Conservation (phyloP, 805 yeast species). For the Schwanniomyces occidentalis region DNA sequence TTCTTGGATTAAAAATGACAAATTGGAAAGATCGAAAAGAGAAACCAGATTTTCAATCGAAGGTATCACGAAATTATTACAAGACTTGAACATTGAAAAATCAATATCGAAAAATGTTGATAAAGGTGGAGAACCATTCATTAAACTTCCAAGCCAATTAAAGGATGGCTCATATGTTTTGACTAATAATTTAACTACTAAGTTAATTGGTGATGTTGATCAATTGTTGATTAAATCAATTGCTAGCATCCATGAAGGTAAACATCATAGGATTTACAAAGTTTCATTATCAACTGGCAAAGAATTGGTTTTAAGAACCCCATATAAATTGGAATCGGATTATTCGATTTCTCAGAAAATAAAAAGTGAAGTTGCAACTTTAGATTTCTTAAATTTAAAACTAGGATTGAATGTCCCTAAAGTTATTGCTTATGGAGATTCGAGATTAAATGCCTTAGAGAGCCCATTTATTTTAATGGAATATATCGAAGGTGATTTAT, state of each 20-base stretch:
- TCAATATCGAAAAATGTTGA: conserved; percentile 24
- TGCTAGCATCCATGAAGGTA: conserved; percentile 88
- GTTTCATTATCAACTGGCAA: conserved; percentile 62
- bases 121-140: conserved; percentile 18
- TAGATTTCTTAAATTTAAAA: conserved; percentile 74
- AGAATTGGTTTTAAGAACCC: conserved; percentile 75
- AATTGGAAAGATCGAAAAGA: conserved; percentile 69
- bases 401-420: conserved; percentile 71
- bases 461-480: conserved; percentile 84
- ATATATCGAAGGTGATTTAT: conserved; percentile 69
- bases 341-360: conserved; percentile 64
- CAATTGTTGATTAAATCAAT: conserved; percentile 62
- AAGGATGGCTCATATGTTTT: conserved; percentile 45
- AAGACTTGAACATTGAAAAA: conserved; percentile 42
- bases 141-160: conserved; percentile 39
- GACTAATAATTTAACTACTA: conserved; percentile 47
- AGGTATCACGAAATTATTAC: conserved; percentile 63
- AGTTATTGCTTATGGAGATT: conserved; percentile 66
- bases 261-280: conserved; percentile 86
- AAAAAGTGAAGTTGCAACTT: conserved; percentile 89
- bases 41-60: conserved; percentile 78
- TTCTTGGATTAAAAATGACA: conserved; percentile 84
- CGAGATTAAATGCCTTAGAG: conserved; percentile 60
- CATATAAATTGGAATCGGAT: conserved; percentile 74
- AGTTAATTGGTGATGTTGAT: conserved; percentile 46